A percentile compares a stretch with the other conserved stretches of the same genome.
These are phyloP conservation scores for Fraxinus albicans DNA, from an alignment of 305 asterid genomes.

Conservation along the genomic window DNA sequence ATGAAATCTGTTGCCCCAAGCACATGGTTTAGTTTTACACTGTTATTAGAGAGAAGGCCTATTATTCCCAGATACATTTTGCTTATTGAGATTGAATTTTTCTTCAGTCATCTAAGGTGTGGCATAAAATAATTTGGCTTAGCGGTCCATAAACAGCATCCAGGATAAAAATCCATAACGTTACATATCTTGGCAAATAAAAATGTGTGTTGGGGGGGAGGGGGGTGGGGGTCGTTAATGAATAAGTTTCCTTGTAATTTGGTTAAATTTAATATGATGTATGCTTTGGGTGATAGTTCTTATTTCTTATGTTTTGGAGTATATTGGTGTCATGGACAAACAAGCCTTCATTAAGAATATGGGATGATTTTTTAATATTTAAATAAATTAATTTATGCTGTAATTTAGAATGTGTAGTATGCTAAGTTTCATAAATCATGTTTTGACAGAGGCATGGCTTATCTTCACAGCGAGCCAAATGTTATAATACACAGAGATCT, in stretches of 20 bases:
- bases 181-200: neutral
- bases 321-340: neutral
- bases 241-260: neutral
- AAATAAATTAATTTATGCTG: conserved; percentile 23
- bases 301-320: neutral
- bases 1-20: neutral
- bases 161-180: neutral
- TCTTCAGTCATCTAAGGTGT: neutral
- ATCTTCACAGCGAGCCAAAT: conserved; percentile 97
- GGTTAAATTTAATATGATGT: neutral
- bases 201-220: neutral
- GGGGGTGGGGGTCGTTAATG: neutral
- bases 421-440: conserved; percentile 10
- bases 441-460: conserved; percentile 89
- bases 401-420: neutral
- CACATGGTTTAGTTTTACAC: conserved; percentile 1
- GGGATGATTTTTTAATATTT: neutral
- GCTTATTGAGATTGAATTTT: neutral
- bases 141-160: neutral
- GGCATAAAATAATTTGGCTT: neutral
- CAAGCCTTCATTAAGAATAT: neutral
- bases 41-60: conserved; percentile 7
- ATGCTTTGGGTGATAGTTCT: neutral
- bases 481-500: conserved; percentile 93
- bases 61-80: neutral